Evolutionary conservation across 257 asterid genomes (phyloP), one percentile per base, ranked within the genome.

Genomic region (Petunia axillaris): DNA sequence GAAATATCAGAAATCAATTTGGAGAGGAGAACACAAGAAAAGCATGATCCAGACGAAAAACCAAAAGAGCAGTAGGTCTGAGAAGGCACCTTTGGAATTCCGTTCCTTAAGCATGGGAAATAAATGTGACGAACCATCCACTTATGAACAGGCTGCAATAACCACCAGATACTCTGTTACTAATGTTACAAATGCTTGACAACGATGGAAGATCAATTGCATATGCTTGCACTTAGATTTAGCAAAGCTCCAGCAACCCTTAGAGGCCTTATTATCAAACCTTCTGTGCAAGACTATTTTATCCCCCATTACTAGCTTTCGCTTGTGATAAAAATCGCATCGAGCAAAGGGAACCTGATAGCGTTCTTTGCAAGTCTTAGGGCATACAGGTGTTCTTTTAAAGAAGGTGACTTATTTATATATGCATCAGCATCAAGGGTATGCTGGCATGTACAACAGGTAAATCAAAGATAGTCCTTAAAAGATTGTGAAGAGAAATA

Each of bases 91-190:
- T 96, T 96, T 13, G 99, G 93, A 43, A 94, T 84, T 74, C 99
- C 98, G 81, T 88, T 88, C 25, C 96, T 92, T 81, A 96, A 81
- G 89, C 97, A 96, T 7, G 99, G 99, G 64, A 93, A 88, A 85
- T 96, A 96, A 78, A 96, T 87, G 84, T 96, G 99, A 25, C 98
- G 98, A 67, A 94, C 93, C 90, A 96, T 94, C 99, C 99, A 96
- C 86, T 92, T 96, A 85, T 96, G 98, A 68, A 96, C 98, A 86
- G 99, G 99, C 99, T 96, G 96, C 89, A 88, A 83, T 50, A 54
- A 76, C 82, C 13, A 77, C 11, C 50, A 71, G 60, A 10, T 71
- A 71, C 60, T 9, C 35, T 4, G 60, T 71, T 71, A 48, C 60
- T 71, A 71, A 71, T 25, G 60, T 71, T 25, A 50, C 15, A 71